Conservation (phyloP, 306 rosid species). For the Carpinus fangiana region DNA sequence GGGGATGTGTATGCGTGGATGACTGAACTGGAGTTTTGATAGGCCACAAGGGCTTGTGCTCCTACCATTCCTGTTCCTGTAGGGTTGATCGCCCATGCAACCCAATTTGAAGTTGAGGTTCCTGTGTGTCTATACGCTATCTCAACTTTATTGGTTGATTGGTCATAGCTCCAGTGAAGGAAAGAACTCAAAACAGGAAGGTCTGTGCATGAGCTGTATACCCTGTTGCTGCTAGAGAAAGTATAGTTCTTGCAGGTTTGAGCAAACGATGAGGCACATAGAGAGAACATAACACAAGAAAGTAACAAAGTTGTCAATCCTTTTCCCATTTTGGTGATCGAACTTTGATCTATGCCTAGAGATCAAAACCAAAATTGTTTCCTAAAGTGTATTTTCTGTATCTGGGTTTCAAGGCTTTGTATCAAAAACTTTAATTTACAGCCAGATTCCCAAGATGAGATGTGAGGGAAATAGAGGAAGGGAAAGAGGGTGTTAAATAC, state of each 20-base stretch:
- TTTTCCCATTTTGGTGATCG: neutral
- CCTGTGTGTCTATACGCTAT: conserved; percentile 58
- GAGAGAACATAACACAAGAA: conserved; percentile 27
- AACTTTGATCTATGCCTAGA: neutral
- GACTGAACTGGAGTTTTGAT: conserved; percentile 31
- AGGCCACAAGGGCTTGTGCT: conserved; percentile 60
- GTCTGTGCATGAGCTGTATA: conserved; percentile 40
- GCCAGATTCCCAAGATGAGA: neutral
- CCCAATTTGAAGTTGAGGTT: conserved; percentile 45
- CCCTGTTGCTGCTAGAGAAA: conserved; percentile 34
- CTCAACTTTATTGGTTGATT: conserved; percentile 34
- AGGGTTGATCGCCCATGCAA: conserved; percentile 74
- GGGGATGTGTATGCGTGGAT: conserved; percentile 31
- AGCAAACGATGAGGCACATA: conserved; percentile 41
- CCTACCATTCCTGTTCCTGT: conserved; percentile 25
- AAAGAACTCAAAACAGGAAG: conserved; percentile 50
- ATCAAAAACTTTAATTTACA: neutral
- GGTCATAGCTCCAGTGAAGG: conserved; percentile 58
- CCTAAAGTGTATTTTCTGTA: neutral
- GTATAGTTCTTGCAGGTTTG: conserved; percentile 41
- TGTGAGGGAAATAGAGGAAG: neutral
- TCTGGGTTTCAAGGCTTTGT: conserved; percentile 1
- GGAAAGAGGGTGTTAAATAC: neutral
- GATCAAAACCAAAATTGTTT: neutral
- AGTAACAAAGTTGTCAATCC: neutral